phyloP scores from a whole-genome alignment of 495 filamentous ascomycete genomes.

The Aspergillus campestris region DNA sequence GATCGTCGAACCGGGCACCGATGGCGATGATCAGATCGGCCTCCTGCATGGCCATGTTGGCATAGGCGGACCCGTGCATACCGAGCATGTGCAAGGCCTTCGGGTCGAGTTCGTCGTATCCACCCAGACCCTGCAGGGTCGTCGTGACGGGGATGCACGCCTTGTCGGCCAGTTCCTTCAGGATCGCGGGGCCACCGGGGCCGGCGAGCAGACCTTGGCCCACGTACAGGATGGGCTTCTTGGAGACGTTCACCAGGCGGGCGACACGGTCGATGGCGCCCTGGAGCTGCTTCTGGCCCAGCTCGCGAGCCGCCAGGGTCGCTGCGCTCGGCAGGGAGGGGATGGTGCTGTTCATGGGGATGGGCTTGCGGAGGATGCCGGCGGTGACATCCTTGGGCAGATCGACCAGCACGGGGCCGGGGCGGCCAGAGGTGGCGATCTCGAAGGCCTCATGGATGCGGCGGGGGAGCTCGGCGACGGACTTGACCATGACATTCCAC shows the following conservation, averaged over 20 bases:
- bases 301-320: constrained; percentile 41
- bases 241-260: constrained; percentile 48
- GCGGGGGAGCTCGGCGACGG: constrained; percentile 48
- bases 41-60: constrained; percentile 58
- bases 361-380: constrained; percentile 41
- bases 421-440: constrained; percentile 50
- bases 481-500: constrained; percentile 58
- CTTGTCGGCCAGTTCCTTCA: constrained; percentile 51
- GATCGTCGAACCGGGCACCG: constrained; percentile 55
- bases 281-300: constrained; percentile 40
- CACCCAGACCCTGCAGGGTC: constrained; percentile 56
- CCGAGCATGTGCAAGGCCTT: constrained; percentile 56
- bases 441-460: constrained; percentile 56
- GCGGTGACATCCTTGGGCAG: constrained; percentile 54
- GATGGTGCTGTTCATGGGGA: constrained; percentile 45
- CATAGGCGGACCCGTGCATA: constrained; percentile 56
- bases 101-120: constrained; percentile 51
- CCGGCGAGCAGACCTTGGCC: constrained; percentile 48
- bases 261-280: constrained; percentile 43
- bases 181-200: constrained; percentile 41
- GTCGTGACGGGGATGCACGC: constrained; percentile 54
- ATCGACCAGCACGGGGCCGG: constrained; percentile 54
- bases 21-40: constrained; percentile 56
- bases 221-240: constrained; percentile 53
- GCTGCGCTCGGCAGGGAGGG: constrained; percentile 49